Percentiles rank a stretch among this genome's conserved stretches.
These are phyloP conservation scores for Colletotrichum truncatum DNA, from an alignment of 2,329 filamentous ascomycete genomes.

Conservation along the genomic window DNA sequence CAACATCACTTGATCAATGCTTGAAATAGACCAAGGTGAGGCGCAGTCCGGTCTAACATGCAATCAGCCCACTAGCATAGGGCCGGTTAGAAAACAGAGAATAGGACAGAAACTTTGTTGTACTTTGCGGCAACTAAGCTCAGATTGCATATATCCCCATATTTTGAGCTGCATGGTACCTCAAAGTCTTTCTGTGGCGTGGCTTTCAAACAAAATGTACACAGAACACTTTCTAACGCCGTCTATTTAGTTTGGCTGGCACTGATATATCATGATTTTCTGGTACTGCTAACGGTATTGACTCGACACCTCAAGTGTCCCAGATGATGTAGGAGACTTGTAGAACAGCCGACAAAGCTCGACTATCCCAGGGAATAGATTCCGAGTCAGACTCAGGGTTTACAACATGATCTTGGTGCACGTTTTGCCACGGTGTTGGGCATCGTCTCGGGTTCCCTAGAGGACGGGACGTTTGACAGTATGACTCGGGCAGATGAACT, in stretches of 20 bases:
- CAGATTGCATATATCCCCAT: conserved; percentile 31
- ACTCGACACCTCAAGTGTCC: not conserved
- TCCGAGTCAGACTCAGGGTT: not conserved
- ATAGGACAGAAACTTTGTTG: not conserved
- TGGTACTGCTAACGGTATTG: not conserved
- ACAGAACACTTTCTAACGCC: not conserved
- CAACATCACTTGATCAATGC: not conserved
- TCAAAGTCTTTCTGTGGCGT: not conserved
- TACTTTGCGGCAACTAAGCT: not conserved
- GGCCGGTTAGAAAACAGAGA: not conserved
- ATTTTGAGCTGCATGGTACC: conserved; percentile 26
- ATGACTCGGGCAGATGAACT: not conserved
- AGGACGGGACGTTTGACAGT: not conserved
- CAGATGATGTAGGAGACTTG: not conserved
- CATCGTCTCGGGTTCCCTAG: not conserved
- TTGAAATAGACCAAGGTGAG: conserved; percentile 17
- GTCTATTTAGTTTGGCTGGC: not conserved
- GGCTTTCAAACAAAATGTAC: not conserved
- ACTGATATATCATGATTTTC: not conserved
- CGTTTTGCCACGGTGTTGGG: not conserved
- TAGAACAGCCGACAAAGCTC: not conserved
- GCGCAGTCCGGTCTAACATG: conserved; percentile 18
- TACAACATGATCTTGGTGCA: not conserved
- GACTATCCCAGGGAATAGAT: not conserved
- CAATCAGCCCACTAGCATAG: not conserved